Conservation (phyloP, 108 stramenopile genomes). For the Skeletonema tropicum region DNA sequence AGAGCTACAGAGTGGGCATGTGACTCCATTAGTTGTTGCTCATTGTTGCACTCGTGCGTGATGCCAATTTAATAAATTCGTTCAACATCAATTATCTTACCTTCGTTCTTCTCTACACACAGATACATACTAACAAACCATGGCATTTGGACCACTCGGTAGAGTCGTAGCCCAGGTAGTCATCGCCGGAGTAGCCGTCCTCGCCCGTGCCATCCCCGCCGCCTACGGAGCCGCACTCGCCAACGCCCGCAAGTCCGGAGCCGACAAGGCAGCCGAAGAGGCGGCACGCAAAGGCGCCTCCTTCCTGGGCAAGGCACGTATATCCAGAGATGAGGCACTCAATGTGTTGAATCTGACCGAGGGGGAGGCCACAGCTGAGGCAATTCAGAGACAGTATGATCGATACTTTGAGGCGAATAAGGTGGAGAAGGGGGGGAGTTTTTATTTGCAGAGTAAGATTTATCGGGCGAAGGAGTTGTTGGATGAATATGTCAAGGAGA, state of each 20-base stretch:
- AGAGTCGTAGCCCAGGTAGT: conserved; percentile 46
- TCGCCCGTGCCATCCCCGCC: conserved; percentile 48
- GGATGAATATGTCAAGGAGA: conserved; percentile 71
- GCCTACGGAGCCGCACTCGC: conserved; percentile 47
- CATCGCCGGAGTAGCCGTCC: conserved; percentile 43
- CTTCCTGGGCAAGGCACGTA: conserved; percentile 51
- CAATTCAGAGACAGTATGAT: conserved; percentile 76
- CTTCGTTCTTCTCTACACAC: too few relatives aligned
- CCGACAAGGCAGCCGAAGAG: conserved; percentile 38
- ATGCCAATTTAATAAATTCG: background rate
- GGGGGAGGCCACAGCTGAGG: conserved; percentile 55
- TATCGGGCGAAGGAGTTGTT: conserved; percentile 94
- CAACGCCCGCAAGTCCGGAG: conserved; percentile 50
- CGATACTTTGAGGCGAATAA: conserved; percentile 93
- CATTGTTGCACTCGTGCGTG: conserved; percentile 5
- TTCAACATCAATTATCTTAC: background rate
- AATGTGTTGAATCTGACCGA: conserved; percentile 73
- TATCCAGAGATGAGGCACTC: conserved; percentile 68
- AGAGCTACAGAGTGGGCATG: background rate
- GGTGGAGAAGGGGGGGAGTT: conserved; percentile 93
- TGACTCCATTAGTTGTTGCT: background rate
- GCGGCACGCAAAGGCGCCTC: conserved; percentile 39
- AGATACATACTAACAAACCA: conserved; percentile 5
- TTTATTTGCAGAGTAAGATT: conserved; percentile 98
- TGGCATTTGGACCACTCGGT: conserved; percentile 50